Evolutionary conservation across 2,329 filamentous ascomycete genomes (phyloP), one percentile per base, ranked within the genome.

Genomic region (Domatiomyces catenatus): DNA sequence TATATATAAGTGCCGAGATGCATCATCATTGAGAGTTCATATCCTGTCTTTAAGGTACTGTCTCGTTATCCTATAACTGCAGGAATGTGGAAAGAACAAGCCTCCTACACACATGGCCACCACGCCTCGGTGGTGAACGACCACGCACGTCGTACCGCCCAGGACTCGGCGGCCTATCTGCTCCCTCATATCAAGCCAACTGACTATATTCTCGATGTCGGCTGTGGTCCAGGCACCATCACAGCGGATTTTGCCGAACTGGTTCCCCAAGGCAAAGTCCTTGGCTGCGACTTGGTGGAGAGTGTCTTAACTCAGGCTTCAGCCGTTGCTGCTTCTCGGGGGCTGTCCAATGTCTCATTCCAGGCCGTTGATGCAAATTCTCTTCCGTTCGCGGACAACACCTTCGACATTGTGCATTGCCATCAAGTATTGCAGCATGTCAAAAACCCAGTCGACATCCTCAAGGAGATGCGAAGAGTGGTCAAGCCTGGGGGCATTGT

Each of bases 361-460:
- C 57, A 60, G 18, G 54, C 59, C 17, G 65, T 64, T 10, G 64
- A 69, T 63, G 71, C 69, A 5, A 67, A 71, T 53, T 55, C 60
- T 15, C 65, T 74, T 48, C 52, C 64, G 1, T 72, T 68, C 44
- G 54, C 65, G 2, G 72, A 79, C 50, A 66, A 65, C 24, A 60
- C 66, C 2, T 81, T 81, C 54, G 79, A 82, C 56, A 61, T 81
- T n/a, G 76, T 80, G 5, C 73, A 75, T 57, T 72, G 70, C 20
- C 75, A 79, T 57, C 76, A 80, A 59, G 71, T 81, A 2, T 65
- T 81, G 8, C 70, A 74, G 55, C 78, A 81, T 61, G 63, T 81
- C 3, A 62, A 65, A 19, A 67, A 75, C 52, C 76, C 76, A 0
- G 62, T 75, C 0, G 59, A 62, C 1, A 71, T 74, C 2, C 61